Evolutionary conservation across 148 eudicot genomes (phyloP).

Genomic region (Agrostemma githago): DNA sequence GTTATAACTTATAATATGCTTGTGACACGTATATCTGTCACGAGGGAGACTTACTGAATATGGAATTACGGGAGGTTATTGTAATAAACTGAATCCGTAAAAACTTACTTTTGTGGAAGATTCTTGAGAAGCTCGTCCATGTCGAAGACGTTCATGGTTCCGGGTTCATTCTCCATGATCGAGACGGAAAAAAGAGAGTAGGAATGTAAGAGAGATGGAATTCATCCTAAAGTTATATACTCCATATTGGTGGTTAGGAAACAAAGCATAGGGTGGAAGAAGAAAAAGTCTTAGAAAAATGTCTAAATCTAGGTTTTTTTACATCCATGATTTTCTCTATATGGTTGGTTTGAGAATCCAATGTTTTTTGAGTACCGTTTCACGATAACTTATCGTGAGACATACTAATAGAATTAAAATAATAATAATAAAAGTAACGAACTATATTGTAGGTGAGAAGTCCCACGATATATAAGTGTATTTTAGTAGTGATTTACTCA

Average conservation of each 20-base stretch:
- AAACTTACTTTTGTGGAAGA: conserved; percentile 30
- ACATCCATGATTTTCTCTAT: neutral
- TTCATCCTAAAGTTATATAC: conserved; percentile 11
- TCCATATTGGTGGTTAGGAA: conserved; percentile 14
- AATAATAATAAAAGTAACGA: too few relatives aligned
- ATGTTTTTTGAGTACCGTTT: neutral
- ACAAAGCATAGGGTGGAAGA: too few relatives aligned
- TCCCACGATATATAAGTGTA: too few relatives aligned
- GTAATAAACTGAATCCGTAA: neutral
- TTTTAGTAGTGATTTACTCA: too few relatives aligned
- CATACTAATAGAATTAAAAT: too few relatives aligned
- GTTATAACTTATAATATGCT: too few relatives aligned
- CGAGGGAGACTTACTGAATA: too few relatives aligned
- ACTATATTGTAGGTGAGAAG: too few relatives aligned
- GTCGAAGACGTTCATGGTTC: conserved; percentile 17
- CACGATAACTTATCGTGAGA: too few relatives aligned
- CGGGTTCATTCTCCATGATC: conserved; percentile 23
- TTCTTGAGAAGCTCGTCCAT: conserved; percentile 26
- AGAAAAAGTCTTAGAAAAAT: neutral
- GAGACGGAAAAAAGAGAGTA: neutral
- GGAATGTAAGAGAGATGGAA: neutral
- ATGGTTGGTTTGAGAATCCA: conserved; percentile 4
- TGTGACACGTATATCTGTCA: too few relatives aligned
- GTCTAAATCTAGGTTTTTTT: conserved; percentile 12
- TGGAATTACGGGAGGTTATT: too few relatives aligned